Evolutionary conservation across 176 grass and related monocot genomes (phyloP).

Genomic region (Ampelocalamus luodianensis): DNA sequence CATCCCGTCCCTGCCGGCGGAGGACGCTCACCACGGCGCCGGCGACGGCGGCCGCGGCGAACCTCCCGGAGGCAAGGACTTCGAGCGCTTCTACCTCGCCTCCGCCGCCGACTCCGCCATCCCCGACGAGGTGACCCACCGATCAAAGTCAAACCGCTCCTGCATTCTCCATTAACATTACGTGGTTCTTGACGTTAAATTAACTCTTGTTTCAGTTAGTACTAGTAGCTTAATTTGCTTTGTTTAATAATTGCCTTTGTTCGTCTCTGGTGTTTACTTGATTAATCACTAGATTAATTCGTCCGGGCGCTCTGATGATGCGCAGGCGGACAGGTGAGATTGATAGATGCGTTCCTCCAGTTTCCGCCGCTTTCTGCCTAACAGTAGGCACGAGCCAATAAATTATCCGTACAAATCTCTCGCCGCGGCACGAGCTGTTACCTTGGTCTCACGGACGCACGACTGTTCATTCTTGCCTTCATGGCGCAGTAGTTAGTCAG

Average conservation of each 20-base stretch:
- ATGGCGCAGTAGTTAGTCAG: not conserved
- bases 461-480: not conserved
- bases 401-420: not conserved
- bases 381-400: not conserved
- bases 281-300: conserved; percentile 18
- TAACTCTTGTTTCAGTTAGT: not conserved
- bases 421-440: not conserved
- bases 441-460: not conserved
- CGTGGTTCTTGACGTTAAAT: not conserved
- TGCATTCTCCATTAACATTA: not conserved
- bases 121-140: conserved; percentile 74
- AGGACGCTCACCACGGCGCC: conserved; percentile 2
- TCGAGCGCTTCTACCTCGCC: conserved; percentile 72
- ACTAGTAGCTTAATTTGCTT: no score
- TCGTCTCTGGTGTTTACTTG: not conserved
- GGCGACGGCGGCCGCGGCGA: conserved; percentile 40
- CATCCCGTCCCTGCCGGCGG: conserved; percentile 65
- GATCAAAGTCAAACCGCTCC: conserved; percentile 11
- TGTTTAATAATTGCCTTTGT: not conserved
- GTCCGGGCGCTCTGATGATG: not conserved
- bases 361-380: not conserved
- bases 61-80: conserved; percentile 53
- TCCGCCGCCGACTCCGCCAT: conserved; percentile 66
- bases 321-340: not conserved
- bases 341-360: not conserved